Base-by-base conservation (phyloP, 2,329 filamentous ascomycete genomes). In the Exophiala dermatitidis region DNA sequence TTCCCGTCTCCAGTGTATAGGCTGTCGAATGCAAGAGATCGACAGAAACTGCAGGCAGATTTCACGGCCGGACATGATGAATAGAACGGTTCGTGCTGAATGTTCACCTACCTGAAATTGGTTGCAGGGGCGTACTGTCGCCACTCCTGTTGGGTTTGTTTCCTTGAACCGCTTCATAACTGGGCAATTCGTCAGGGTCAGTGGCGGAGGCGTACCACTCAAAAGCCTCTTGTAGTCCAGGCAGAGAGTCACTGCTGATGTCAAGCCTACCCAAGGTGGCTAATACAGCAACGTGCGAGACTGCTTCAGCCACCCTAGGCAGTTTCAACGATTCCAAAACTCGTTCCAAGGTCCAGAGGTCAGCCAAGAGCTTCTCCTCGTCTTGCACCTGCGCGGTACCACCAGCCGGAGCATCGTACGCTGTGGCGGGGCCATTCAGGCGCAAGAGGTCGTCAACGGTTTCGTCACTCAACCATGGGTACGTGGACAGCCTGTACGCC, bases 121-220 rank as follows among this genome's bases (percentile, higher is more conserved):
- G n/a, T 19, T 46, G 50, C 40, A 48, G 28, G 31, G 54, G 57
- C 4, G 54, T 59, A 30, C 29, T 54, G 26, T 41, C 33, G 40
- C 55, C 55, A 26, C 52, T 60, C 19, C 48, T 19, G 40, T 9
- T 42, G 34, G 46, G 28, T 40, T 44, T 54, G n/a, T 28, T 8
- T 2, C 36, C 37, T 28, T 31, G 5, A 6, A 38, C 48, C 52
- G 74, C 76, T 19, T 86, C 82, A 67, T 93, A 94, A 44, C 82
- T 77, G 4, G 86, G 86, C 34, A 91, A 75, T 62, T 90, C 84
- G 1, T 83, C 79, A 58, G 77, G 72, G 9, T 77, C 72, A 62
- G 85, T 88, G 66, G 93, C 81, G 60, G 88, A 75, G n/a, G 89
- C 88, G 50, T 97, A 77, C 88, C 90, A 95, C 63, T 96, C 88